phyloP scores from a whole-genome alignment of 2,329 filamentous ascomycete genomes.

The Achaetomium macrosporum region DNA sequence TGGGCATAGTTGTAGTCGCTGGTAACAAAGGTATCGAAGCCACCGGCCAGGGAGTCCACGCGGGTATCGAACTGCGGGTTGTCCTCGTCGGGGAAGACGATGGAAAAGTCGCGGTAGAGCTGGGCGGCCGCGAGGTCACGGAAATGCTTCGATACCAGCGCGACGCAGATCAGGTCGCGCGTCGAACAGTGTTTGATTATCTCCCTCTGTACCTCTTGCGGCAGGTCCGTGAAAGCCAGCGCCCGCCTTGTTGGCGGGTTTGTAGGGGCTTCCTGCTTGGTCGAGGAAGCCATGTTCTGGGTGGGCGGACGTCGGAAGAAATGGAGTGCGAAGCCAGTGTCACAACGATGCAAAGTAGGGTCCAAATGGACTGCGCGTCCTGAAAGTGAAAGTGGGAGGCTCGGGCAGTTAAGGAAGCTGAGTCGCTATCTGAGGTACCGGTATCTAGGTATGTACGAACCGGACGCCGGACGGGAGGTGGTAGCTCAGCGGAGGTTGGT shows the following conservation, averaged over 20 bases:
- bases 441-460: neutral
- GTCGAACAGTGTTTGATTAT: slow-evolving; percentile 45
- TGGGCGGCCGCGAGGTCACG: slow-evolving; percentile 52
- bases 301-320: neutral
- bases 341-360: neutral
- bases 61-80: slow-evolving; percentile 45
- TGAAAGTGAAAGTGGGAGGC: neutral
- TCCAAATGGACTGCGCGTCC: neutral
- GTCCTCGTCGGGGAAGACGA: slow-evolving; percentile 57
- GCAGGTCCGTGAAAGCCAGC: slow-evolving; percentile 36
- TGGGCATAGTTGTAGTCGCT: slow-evolving; percentile 59
- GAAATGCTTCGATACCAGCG: slow-evolving; percentile 53
- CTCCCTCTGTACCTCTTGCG: slow-evolving; percentile 43
- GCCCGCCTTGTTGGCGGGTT: neutral
- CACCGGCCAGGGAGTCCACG: slow-evolving; percentile 52
- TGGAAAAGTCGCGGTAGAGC: slow-evolving; percentile 55
- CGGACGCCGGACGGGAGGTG: neutral
- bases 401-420: neutral
- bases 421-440: no score
- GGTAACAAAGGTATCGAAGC: slow-evolving; percentile 56
- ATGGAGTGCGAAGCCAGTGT: neutral
- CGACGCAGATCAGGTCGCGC: slow-evolving; percentile 50
- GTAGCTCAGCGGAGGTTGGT: neutral
- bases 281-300: slow-evolving; percentile 34
- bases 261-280: slow-evolving; percentile 4